Evolutionary conservation across 108 stramenopile genomes (phyloP).

Genomic region (Thalassiosira profunda): DNA sequence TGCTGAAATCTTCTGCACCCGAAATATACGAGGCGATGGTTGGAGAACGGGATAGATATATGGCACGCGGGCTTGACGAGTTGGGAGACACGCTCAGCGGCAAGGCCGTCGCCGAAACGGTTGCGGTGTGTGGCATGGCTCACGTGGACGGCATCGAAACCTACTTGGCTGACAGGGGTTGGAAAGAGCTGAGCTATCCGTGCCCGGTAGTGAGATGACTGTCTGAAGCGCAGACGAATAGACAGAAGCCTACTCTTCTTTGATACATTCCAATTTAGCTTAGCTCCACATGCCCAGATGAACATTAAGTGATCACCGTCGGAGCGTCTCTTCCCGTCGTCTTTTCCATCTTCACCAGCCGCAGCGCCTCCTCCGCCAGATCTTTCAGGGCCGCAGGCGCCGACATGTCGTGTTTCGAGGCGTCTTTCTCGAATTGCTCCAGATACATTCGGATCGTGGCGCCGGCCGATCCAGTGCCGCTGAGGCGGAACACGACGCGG

Average conservation of each 20-base stretch:
- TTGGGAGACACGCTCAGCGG: constrained; percentile 22
- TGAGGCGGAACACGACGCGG: constrained; percentile 96
- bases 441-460: constrained; percentile 99
- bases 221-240: no score
- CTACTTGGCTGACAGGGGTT: constrained; percentile 41
- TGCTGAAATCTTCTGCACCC: constrained; percentile 35
- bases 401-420: constrained; percentile 63
- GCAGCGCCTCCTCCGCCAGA: constrained; percentile 76
- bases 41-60: constrained; percentile 56
- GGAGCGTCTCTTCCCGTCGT: constrained; percentile 81
- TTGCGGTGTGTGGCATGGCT: constrained; percentile 58
- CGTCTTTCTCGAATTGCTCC: constrained; percentile 92
- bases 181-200: constrained; percentile 40
- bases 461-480: constrained; percentile 96
- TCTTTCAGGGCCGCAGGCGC: constrained; percentile 77
- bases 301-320: constrained; percentile 86
- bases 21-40: constrained; percentile 60
- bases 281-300: no score
- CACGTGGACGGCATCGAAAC: constrained; percentile 60
- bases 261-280: no score
- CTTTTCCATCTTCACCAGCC: constrained; percentile 72
- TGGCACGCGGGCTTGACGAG: constrained; percentile 56
- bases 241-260: background rate
- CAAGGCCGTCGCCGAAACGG: constrained; percentile 19
- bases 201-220: constrained; percentile 27